Evolutionary conservation across 345 rosid genomes (phyloP), one percentile per base, ranked within the genome.

Genomic region (Pugionium cornutum): DNA sequence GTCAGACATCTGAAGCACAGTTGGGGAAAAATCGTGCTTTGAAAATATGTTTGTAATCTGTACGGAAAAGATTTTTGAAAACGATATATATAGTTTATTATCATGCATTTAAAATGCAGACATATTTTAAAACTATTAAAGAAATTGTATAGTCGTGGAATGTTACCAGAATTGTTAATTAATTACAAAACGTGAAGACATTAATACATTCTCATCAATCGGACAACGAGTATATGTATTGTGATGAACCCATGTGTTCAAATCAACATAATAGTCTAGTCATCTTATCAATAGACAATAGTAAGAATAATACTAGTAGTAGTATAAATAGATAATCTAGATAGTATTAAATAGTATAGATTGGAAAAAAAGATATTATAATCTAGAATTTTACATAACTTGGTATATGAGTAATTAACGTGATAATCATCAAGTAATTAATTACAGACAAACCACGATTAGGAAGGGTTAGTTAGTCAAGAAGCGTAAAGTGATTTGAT

Each of bases 251-350:
- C 54, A 69, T 51, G 74, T 46, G 68, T 54, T n/a, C 1, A 55
- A 28, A 29, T 3, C 64, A 55, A 64, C 75, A 59, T 44, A 56
- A 35, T n/a, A n/a, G 53, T 42, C 59, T 56, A 71, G 75, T 56
- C 75, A 70, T 55, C 75, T n/a, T 45, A 25, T 37, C 49, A 10
- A 53, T 52, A 9, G 3, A 8, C 4, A 40, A 27, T 9, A 28
- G 11, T 40, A 7, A 29, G 30, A 30, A 6, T 46, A 46, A 7
- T 51, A 51, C 1, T 51, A 30, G 37, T 59, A 43, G 8, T 39
- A 37, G 10, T 3, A n/a, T n/a, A n/a, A n/a, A n/a, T n/a, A n/a
- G n/a, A n/a, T n/a, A n/a, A n/a, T n/a, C n/a, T n/a, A n/a, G n/a
- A n/a, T n/a, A n/a, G n/a, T n/a, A n/a, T n/a, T n/a, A n/a, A n/a